Percentiles rank a stretch among this genome's conserved stretches.
These are phyloP conservation scores for Durio zibethinus DNA, from an alignment of 345 rosid genomes.

Conservation along the genomic window DNA sequence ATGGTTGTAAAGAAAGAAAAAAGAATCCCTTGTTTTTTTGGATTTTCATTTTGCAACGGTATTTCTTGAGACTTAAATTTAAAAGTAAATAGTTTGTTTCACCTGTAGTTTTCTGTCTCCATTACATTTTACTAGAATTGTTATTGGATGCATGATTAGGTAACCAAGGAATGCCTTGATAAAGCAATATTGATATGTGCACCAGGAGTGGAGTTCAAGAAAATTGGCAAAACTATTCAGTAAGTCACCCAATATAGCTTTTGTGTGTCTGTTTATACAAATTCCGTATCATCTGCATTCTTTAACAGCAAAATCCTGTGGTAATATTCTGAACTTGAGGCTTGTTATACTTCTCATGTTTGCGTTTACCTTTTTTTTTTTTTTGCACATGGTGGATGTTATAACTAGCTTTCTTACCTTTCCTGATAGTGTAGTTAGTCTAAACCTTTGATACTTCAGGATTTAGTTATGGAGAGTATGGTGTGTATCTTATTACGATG, in stretches of 20 bases:
- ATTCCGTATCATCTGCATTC: not conserved
- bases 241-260: constrained; percentile 37
- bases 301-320: not conserved
- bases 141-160: constrained; percentile 39
- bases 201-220: constrained; percentile 73
- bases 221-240: constrained; percentile 87
- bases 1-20: not conserved
- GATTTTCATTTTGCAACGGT: not conserved
- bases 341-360: not conserved
- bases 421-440: not conserved
- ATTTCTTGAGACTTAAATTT: not conserved
- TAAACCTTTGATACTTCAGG: not conserved
- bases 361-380: not conserved
- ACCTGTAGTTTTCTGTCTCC: constrained; percentile 1
- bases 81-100: not conserved
- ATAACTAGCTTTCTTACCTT: not conserved
- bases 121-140: constrained; percentile 11
- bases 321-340: not conserved
- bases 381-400: not conserved
- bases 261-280: not conserved
- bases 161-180: constrained; percentile 76
- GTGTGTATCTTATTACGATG: not conserved
- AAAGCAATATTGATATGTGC: constrained; percentile 84
- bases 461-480: not conserved
- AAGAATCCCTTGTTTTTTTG: not conserved